These are phyloP conservation scores for Aureobasidium sp. DNA, from an alignment of 2,329 filamentous ascomycete genomes.

Conservation along the genomic window DNA sequence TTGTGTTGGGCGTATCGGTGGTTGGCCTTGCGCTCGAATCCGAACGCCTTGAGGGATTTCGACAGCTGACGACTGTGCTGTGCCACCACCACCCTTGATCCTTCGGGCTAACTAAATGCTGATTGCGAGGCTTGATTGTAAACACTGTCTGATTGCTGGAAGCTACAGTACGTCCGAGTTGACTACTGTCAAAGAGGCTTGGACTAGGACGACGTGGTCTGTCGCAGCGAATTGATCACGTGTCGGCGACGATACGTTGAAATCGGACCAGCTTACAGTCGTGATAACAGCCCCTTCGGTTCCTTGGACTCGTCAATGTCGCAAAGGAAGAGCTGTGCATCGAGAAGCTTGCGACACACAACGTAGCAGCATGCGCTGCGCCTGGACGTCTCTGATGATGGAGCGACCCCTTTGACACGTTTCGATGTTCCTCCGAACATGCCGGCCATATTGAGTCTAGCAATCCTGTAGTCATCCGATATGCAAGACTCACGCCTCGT, in stretches of 20 bases:
- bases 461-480: not conserved
- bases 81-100: not conserved
- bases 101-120: not conserved
- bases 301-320: not conserved
- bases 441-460: too few relatives aligned
- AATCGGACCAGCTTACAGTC: not conserved
- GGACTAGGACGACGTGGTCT: not conserved
- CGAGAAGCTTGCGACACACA: not conserved
- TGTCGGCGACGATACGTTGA: not conserved
- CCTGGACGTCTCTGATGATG: not conserved
- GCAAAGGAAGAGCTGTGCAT: not conserved
- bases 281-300: not conserved
- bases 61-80: not conserved
- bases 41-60: not conserved
- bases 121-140: too few relatives aligned
- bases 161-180: too few relatives aligned
- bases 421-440: not conserved
- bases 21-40: not conserved
- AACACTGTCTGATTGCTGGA: too few relatives aligned
- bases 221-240: not conserved
- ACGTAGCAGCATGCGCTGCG: not conserved
- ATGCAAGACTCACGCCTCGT: not conserved
- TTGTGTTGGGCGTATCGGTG: not conserved
- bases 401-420: not conserved
- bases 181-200: not conserved